These are phyloP conservation scores for Mycena venus DNA, from an alignment of 768 basidiomycete genomes.

Conservation along the genomic window DNA sequence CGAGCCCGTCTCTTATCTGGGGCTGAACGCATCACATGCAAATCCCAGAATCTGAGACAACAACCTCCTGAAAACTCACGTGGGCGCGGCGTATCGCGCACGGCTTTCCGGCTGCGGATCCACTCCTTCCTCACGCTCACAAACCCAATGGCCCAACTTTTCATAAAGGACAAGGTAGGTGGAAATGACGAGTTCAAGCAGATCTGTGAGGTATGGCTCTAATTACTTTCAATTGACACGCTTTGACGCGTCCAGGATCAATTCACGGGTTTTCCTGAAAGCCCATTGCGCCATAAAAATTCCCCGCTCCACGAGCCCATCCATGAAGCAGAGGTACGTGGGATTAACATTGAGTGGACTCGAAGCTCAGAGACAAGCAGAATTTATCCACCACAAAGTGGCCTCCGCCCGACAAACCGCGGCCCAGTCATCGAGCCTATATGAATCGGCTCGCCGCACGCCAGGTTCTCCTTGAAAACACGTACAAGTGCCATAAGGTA, in stretches of 20 bases:
- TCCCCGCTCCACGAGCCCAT: too few species aligned
- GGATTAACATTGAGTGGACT: too few species aligned
- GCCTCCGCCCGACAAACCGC: not conserved
- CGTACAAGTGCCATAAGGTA: too few species aligned
- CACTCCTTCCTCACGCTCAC: not conserved
- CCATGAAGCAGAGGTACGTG: too few species aligned
- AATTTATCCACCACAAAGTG: too few species aligned
- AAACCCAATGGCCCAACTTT: not conserved
- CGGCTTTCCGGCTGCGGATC: not conserved
- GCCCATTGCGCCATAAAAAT: not conserved
- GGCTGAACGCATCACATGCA: not conserved
- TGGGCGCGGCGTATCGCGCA: slow-evolving; percentile 7
- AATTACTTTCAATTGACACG: too few species aligned
- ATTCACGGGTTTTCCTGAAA: not conserved
- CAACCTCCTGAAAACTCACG: slow-evolving; percentile 5
- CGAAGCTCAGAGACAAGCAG: too few species aligned
- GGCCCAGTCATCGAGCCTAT: not conserved
- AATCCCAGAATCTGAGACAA: not conserved
- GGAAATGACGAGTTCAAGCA: too few species aligned
- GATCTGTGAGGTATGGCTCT: not conserved
- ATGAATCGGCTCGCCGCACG: not conserved
- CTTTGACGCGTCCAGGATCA: not conserved
- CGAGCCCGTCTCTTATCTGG: not conserved
- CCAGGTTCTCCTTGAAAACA: not conserved
- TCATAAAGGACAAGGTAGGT: not conserved